Evolutionary conservation across 2,329 filamentous ascomycete genomes (phyloP).

Genomic region (Sporothrix dimorphospora): DNA sequence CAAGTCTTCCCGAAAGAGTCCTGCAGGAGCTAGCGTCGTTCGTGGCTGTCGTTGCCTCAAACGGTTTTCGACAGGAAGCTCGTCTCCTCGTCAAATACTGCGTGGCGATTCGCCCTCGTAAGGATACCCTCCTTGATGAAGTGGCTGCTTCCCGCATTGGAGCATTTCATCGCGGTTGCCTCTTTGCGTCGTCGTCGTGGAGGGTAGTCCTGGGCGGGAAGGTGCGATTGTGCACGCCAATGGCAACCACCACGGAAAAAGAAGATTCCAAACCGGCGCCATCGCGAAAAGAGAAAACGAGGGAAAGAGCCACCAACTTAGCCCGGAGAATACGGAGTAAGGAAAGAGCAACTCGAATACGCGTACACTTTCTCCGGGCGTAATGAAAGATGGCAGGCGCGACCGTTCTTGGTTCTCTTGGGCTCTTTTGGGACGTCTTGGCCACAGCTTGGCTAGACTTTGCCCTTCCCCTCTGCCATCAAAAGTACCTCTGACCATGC

Average conservation of each 20-base stretch:
- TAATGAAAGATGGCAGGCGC: neutral
- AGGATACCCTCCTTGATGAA: neutral
- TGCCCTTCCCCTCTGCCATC: neutral
- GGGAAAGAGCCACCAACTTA: neutral
- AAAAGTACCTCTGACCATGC: too few relatives aligned
- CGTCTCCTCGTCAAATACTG: neutral
- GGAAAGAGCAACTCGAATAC: neutral
- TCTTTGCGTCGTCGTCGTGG: neutral
- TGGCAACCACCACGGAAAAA: neutral
- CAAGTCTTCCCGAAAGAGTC: conserved; percentile 8
- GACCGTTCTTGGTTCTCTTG: neutral
- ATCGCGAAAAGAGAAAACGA: neutral
- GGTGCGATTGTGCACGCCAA: neutral
- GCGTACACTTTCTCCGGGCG: neutral
- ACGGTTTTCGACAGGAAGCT: neutral
- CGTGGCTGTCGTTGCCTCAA: neutral
- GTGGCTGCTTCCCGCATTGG: neutral
- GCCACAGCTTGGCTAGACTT: neutral
- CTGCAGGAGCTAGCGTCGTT: neutral
- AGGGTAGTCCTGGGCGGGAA: too few relatives aligned
- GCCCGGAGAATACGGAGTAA: too few relatives aligned
- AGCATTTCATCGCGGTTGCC: neutral
- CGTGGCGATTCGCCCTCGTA: conserved; percentile 6
- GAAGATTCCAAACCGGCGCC: neutral
- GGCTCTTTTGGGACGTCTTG: neutral